Evolutionary conservation across 495 filamentous ascomycete species (phyloP).

Genomic region (Annulohypoxylon bovei): DNA sequence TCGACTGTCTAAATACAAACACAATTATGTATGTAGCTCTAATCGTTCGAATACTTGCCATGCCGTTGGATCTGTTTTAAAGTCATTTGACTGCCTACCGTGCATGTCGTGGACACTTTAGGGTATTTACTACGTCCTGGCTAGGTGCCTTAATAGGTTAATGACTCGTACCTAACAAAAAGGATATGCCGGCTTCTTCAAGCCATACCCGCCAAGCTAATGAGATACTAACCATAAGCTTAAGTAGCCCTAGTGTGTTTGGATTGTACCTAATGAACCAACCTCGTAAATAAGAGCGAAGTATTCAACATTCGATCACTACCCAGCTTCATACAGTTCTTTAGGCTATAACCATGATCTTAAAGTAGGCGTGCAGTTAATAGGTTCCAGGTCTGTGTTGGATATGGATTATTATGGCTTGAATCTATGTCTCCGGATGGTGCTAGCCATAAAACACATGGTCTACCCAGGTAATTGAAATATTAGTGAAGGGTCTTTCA

Average conservation of each 20-base stretch:
- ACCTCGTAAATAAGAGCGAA: background rate
- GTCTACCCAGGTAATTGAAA: background rate
- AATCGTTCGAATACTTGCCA: background rate
- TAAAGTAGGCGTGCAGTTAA: background rate
- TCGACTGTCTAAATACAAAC: background rate
- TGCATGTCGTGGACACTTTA: background rate
- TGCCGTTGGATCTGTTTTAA: background rate
- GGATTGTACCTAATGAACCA: background rate
- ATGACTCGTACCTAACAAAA: too few species aligned
- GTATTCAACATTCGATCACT: background rate
- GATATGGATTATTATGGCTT: background rate
- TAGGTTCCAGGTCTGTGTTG: background rate
- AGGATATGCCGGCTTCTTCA: too few species aligned
- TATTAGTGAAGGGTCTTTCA: background rate
- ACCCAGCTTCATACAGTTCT: background rate
- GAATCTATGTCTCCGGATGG: background rate
- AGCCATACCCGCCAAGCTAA: background rate
- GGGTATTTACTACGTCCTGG: background rate
- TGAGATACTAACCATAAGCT: background rate
- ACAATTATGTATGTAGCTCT: background rate
- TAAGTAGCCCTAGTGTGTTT: background rate
- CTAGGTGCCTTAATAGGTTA: too few species aligned
- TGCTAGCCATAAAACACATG: background rate
- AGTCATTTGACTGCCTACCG: background rate
- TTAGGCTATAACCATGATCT: background rate